These are phyloP conservation scores for Boletus tomentosulus DNA, from an alignment of 768 basidiomycete species.

Conservation along the genomic window DNA sequence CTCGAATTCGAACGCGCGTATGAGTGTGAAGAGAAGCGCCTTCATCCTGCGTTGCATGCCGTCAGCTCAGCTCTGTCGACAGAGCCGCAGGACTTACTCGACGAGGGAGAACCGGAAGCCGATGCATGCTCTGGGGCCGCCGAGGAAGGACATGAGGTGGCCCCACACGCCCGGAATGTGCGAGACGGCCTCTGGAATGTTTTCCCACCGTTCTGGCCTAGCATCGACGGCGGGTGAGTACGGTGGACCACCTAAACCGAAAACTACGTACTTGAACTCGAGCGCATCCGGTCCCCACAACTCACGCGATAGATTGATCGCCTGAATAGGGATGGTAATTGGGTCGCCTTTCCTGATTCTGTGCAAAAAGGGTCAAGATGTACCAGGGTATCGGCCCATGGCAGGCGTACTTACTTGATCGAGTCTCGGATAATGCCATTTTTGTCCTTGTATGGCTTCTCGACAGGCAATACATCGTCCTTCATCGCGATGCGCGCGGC, in stretches of 20 bases:
- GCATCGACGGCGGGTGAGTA: background rate
- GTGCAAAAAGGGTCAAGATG: background rate
- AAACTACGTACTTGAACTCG: background rate
- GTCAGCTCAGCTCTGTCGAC: background rate
- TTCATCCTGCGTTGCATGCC: background rate
- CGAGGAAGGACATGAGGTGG: background rate
- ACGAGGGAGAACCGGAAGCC: background rate
- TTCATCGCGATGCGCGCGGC: slow-evolving; percentile 43
- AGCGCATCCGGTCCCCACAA: background rate
- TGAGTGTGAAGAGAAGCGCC: background rate
- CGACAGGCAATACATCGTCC: slow-evolving; percentile 48
- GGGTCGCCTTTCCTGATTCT: background rate
- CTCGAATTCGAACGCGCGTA: slow-evolving; percentile 1
- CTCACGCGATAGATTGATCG: background rate
- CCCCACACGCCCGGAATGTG: background rate
- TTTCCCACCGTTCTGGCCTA: background rate
- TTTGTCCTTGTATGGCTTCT: background rate
- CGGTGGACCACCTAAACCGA: background rate
- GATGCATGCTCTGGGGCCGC: background rate
- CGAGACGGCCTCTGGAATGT: background rate
- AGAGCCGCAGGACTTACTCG: background rate
- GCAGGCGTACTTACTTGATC: background rate
- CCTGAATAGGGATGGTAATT: background rate
- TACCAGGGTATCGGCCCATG: background rate
- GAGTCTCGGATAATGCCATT: background rate